Conservation (phyloP, 805 yeast genomes). For the Yarrowia porcina region DNA sequence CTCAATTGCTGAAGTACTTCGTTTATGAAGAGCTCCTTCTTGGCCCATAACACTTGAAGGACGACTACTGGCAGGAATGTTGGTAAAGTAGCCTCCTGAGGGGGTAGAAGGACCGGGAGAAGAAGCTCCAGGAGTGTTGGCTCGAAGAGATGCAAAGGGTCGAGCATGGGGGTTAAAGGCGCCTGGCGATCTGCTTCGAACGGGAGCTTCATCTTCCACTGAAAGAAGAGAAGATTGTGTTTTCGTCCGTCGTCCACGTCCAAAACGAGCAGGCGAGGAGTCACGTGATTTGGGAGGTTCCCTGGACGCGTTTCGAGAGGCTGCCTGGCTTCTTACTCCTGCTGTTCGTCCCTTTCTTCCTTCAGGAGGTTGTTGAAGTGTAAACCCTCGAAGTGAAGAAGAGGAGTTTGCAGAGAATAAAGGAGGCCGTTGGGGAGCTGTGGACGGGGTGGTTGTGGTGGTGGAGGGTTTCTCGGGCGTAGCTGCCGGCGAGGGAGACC, state of each 20-base stretch:
- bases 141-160: slow-evolving; percentile 20
- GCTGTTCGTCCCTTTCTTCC: slow-evolving; percentile 6
- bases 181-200: slow-evolving; percentile 3
- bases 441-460: neutral
- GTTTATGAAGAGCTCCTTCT: neutral
- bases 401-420: slow-evolving; percentile 9
- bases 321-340: slow-evolving; percentile 1
- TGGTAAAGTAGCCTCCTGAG: neutral
- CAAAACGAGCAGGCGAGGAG: neutral
- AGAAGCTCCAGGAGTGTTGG: slow-evolving; percentile 17
- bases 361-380: slow-evolving; percentile 8
- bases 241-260: neutral
- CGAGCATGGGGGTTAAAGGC: slow-evolving; percentile 13
- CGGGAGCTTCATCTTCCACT: neutral
- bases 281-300: slow-evolving; percentile 16
- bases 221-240: neutral
- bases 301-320: neutral
- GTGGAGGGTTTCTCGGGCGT: slow-evolving; percentile 1
- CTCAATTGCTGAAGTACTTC: slow-evolving; percentile 11
- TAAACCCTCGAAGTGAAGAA: slow-evolving; percentile 5
- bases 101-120: neutral
- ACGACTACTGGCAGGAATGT: neutral
- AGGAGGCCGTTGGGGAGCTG: neutral
- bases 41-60: neutral
- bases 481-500: neutral